phyloP scores from a whole-genome alignment of 2,329 filamentous ascomycete species.

The Phaeosphaeria sp. region DNA sequence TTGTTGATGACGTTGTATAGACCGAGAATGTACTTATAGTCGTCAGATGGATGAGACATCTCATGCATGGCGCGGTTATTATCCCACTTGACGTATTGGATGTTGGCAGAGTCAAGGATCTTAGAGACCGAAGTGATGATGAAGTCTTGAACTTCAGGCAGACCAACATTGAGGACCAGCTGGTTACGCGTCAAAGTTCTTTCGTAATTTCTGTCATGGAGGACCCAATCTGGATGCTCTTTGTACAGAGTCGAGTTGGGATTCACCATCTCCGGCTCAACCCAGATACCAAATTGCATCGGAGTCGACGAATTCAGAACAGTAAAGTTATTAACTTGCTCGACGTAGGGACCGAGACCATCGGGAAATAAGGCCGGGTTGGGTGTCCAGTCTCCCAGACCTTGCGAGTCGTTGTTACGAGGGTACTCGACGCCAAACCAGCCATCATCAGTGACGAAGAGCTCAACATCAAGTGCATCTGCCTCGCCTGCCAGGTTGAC shows the following conservation, averaged over 20 bases:
- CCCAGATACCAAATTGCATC: conserved; percentile 69
- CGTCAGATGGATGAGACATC: conserved; percentile 58
- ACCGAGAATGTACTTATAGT: conserved; percentile 68
- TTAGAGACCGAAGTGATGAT: conserved; percentile 63
- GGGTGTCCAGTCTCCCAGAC: conserved; percentile 68
- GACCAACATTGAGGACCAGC: conserved; percentile 66
- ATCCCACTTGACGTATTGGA: conserved; percentile 72
- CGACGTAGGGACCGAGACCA: conserved; percentile 61
- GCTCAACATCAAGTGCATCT: conserved; percentile 64
- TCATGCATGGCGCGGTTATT: conserved; percentile 72
- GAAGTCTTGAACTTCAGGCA: conserved; percentile 68
- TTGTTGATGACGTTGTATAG: conserved; percentile 68
- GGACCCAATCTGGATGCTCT: conserved; percentile 68
- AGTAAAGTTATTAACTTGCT: conserved; percentile 58
- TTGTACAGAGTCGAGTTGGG: conserved; percentile 66
- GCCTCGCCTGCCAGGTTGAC: conserved; percentile 63
- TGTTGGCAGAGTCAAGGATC: conserved; percentile 61
- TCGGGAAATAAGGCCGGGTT: conserved; percentile 66
- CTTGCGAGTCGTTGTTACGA: conserved; percentile 62
- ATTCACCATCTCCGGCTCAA: conserved; percentile 73
- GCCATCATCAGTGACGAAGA: conserved; percentile 71
- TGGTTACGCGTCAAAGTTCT: conserved; percentile 64
- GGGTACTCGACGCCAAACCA: conserved; percentile 72
- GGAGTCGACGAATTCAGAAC: conserved; percentile 56
- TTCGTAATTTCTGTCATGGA: conserved; percentile 64